Evolutionary conservation across 306 rosid genomes (phyloP), one percentile per base, ranked within the genome.

Genomic region (Arachis stenosperma): DNA sequence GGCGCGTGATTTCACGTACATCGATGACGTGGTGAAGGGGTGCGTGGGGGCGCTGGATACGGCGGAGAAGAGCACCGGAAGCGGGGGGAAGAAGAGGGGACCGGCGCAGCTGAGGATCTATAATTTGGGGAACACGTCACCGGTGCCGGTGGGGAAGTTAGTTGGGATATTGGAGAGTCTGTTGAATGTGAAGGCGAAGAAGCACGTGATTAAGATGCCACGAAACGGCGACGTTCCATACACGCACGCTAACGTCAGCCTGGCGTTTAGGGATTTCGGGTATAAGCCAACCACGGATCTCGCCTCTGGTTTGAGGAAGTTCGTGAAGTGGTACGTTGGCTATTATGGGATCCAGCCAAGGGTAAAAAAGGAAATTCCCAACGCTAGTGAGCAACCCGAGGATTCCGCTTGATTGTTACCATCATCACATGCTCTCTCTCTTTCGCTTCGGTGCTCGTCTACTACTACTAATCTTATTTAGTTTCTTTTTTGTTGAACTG

Each of bases 1-100:
- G 81, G 98, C 98, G 85, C 96, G 98, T 86, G 98, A 92, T 65
- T 92, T 90, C 87, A 92, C 98, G 5, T 92, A 86, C 85, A 89
- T 92, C 69, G 97, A 92, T 46, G 97, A 92, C 29, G 76, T 92
- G 3, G 98, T 92, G 0, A 90, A 87, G 6, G 98, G 97, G 0
- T 92, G 98, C 1, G 4, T 92, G 0, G 98, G 98, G 0, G 91
- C 98, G 0, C 55, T 92, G 0, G 98, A 92, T 41, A 87, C 97
- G 8, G 87, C 98, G 39, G 83, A 80, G 83, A 92, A 85, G 77
- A 88, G 93, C 76, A 92, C 96, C 27, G 96, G 98, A 0, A 88
- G 88, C 61, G 95, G 97, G 2, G 95, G 98, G 0, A 92, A 90
- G 86, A 92, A 92, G 83, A 44, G 65, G 0, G 88, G 77, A 0